Evolutionary conservation across 805 yeast genomes (phyloP), one percentile per base, ranked within the genome.

Genomic region (Candida ipomoeae): DNA sequence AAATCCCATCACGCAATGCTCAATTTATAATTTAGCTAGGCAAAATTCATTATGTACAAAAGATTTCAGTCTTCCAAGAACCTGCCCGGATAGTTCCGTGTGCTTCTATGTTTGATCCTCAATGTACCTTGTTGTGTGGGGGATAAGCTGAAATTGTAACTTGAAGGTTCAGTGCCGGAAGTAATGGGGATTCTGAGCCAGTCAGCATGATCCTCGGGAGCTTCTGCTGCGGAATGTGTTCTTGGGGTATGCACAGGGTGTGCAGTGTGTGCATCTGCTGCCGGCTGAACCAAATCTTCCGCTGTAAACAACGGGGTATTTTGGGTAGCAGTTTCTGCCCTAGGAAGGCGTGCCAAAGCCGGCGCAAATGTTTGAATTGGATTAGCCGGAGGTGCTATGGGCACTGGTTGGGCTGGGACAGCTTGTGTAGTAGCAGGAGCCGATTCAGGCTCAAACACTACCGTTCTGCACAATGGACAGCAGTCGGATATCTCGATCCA

Each of bases 401-500:
- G 39, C 21, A 6, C 40, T 21, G 46, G 40, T 15, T 37, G 46
- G 13, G 36, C 23, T n/a, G 46, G 33, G 5, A 23, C 13, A 6
- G 34, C 34, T 34, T 44, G 40, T 5, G 46, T 33, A 14, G 40
- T 10, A 23, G 40, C 11, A 17, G 36, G 18, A 5, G 40, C 35
- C 26, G 44, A 26, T 13, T 26, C 29, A 18, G 47, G 13, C 4
- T 44, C 40, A 53, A 73, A 73, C 6, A 89, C 95, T 10, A 82
- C 80, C 31, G 84, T 74, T 53, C 96, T 75, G 65, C 99, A 94
- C 48, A 91, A 82, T 1, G 99, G 99, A 70, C 99, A 94, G n/a
- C 82, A 80, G 58, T 85, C 92, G 0, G 96, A 89, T 56, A 96
- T 79, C 62, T 88, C 95, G 58, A 94, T 74, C 99, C 99, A 94